Conservation (phyloP, 495 filamentous ascomycete genomes). For the Lophiotrema nucula region DNA sequence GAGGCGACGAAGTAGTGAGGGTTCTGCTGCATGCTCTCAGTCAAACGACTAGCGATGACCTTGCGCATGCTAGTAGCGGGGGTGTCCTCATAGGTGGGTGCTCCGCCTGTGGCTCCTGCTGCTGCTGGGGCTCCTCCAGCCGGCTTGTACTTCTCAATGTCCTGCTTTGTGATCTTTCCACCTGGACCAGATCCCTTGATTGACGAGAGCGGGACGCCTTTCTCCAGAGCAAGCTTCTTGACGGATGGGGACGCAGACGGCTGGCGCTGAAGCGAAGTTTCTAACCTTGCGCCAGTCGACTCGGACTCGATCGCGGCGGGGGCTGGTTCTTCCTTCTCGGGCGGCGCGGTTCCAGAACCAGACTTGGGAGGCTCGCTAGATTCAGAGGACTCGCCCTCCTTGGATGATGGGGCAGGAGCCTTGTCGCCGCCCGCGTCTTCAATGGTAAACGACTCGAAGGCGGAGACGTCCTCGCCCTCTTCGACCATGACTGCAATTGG, state of each 20-base stretch:
- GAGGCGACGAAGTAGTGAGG: constrained; percentile 97
- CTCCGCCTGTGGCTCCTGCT: constrained; percentile 49
- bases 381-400: constrained; percentile 63
- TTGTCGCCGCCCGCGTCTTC: constrained; percentile 90
- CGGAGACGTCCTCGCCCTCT: constrained; percentile 77
- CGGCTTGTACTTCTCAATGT: constrained; percentile 81
- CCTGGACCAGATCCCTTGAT: constrained; percentile 86
- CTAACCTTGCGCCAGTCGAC: constrained; percentile 70
- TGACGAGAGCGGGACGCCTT: constrained; percentile 71
- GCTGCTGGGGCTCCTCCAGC: constrained; percentile 47
- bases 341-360: constrained; percentile 56
- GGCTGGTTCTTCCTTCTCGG: constrained; percentile 53
- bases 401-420: constrained; percentile 54
- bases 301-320: constrained; percentile 64
- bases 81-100: constrained; percentile 75
- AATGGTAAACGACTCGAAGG: constrained; percentile 84
- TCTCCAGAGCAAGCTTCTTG: constrained; percentile 80
- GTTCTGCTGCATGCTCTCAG: constrained; percentile 85
- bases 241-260: constrained; percentile 69
- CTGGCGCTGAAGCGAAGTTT: constrained; percentile 78
- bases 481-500: constrained; percentile 95
- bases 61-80: constrained; percentile 93
- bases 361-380: constrained; percentile 57
- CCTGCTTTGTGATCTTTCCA: constrained; percentile 86
- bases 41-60: constrained; percentile 88